Evolutionary conservation across 1,284 basidiomycete species (phyloP), one percentile per base, ranked within the genome.

Genomic region (Xanthoconium separans): DNA sequence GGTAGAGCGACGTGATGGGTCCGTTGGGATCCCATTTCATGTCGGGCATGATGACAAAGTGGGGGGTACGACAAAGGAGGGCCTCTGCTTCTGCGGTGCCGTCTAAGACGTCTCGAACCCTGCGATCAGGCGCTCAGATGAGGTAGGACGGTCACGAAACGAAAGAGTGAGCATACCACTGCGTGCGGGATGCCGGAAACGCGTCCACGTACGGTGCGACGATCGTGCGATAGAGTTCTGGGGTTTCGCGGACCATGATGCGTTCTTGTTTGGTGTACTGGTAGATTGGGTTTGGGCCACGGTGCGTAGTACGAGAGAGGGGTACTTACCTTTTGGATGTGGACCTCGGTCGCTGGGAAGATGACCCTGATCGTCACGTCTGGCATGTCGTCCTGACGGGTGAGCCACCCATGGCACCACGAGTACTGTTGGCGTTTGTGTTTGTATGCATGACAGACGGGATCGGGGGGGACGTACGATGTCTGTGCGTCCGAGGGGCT

Each of bases 1-100:
- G 83, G 68, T 95, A 95, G 53, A 94, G 75, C 2, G 85, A 71
- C 4, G 76, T 79, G 34, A 68, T 52, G 2, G 80, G 73, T n/a
- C 83, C 65, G 3, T 86, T 84, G 4, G 87, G 80, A 66, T 98
- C 95, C 96, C 96, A 94, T 72, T 95, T 95, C 82, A 95, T 88
- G 71, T 98, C 94, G 0, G 95, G 94, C 0, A 95, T 72, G 54
- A 97, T 83, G 47, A 98, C 68, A 65, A 93, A 98, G 10, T 16
- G 47, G 0, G 54, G 27, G 6, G 64, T 59, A 10, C 63, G 61
- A 5, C 42, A 59, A 29, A 70, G 51, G 22, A 71, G n/a, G 5
- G 37, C 20, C 9, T 91, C 83, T 18, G 82, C 79, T 70, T 99
- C 95, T 18, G 91, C 89, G 30, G 75, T 74, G 20, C 94, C 93